Evolutionary conservation across 2,329 filamentous ascomycete species (phyloP), one percentile per base, ranked within the genome.

Genomic region (Ascochyta clinopodiicola): DNA sequence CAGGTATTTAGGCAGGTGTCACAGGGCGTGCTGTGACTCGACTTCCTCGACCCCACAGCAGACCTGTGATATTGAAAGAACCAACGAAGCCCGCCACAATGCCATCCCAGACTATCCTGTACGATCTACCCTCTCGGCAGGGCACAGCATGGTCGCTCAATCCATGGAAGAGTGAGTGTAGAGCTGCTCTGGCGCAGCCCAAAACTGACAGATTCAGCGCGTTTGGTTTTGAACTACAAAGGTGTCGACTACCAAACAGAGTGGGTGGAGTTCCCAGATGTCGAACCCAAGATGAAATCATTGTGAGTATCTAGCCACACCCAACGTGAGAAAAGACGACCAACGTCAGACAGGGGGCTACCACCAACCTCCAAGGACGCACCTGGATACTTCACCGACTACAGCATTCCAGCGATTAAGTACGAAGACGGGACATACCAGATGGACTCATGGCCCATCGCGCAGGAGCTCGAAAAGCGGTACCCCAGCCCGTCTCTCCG

Each of bases 221-320:
- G 88, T 1, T 74, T 91, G 51, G 69, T 82, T 2, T 75, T 91
- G 39, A 91, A 90, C 75, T 89, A 82, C 76, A 91, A 91, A 70
- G 78, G 79, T 1, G 71, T 91, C 13, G 80, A 85, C 40, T 91
- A 91, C 76, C 81, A 82, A 68, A 91, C 88, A 0, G 79, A 87
- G 80, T 91, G 87, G 86, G 74, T 86, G 15, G 86, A 90, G 66
- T 90, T 89, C 61, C 88, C 87, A 0, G 83, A 90, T 32, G 79
- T 92, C 56, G 81, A 78, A 52, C 74, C 83, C 1, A 82, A 72
- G 2, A 76, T 90, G 44, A 78, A 84, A 63, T 76, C 80, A 25
- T 78, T 85, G 84, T 86, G 64, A 63, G 80, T 72, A 10, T 19
- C 6, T 6, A 34, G 34, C 12, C 4, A 31, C 3, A 12, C 3